phyloP scores from a whole-genome alignment of 768 basidiomycete genomes.

The Lyophyllum decastes region DNA sequence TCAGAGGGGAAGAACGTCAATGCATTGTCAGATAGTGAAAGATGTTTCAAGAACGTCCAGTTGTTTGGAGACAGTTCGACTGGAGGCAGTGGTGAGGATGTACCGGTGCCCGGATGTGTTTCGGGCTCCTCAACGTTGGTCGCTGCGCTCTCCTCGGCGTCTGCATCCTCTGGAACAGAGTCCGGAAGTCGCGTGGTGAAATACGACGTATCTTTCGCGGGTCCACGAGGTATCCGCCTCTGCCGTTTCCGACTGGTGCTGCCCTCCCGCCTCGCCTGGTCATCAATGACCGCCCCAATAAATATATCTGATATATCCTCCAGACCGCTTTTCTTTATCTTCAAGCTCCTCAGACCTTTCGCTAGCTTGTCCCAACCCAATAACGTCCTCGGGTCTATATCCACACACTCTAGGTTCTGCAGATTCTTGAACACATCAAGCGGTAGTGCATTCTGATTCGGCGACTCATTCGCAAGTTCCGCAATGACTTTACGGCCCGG shows the following conservation, averaged over 20 bases:
- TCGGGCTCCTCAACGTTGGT: constrained; percentile 18
- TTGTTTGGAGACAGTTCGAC: constrained; percentile 54
- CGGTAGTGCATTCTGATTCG: constrained; percentile 75
- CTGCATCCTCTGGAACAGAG: constrained; percentile 54
- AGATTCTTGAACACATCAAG: constrained; percentile 86
- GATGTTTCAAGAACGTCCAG: constrained; percentile 76
- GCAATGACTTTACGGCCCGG: constrained; percentile 66
- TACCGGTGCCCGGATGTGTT: constrained; percentile 16
- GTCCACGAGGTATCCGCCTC: constrained; percentile 41
- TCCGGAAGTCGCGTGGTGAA: constrained; percentile 53
- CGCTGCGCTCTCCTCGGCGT: constrained; percentile 21
- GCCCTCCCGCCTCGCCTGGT: constrained; percentile 65
- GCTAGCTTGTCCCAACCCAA: constrained; percentile 84
- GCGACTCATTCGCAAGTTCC: constrained; percentile 69
- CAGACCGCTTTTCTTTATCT: constrained; percentile 76
- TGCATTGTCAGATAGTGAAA: constrained; percentile 79
- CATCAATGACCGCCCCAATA: constrained; percentile 77
- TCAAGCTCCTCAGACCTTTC: constrained; percentile 70
- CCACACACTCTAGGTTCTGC: constrained; percentile 69
- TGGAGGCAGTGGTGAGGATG: constrained; percentile 30
- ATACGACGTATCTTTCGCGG: constrained; percentile 45
- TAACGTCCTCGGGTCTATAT: constrained; percentile 81
- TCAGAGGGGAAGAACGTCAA: constrained; percentile 79
- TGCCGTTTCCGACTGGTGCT: constrained; percentile 46
- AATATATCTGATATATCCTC: constrained; percentile 82